Base-by-base conservation (phyloP, 2,329 filamentous ascomycete genomes). In the Aureobasidium sp. region DNA sequence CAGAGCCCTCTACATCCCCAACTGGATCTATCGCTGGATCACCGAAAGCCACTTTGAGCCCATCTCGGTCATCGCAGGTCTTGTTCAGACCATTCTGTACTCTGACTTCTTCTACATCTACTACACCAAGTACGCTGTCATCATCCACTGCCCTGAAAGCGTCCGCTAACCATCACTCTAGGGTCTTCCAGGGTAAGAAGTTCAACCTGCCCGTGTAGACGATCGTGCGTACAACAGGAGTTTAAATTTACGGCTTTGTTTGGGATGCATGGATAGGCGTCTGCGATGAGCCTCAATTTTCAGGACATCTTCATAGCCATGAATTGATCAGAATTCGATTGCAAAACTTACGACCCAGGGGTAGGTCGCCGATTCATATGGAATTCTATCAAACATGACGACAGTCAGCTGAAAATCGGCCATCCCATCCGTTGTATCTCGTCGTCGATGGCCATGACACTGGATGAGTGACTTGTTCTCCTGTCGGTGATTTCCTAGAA, bases 31-130 rank as follows among this genome's bases (percentile, higher is more conserved):
- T 78, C 83, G 94, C 62, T 97, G 93, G 77, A 84, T 89, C 68
- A 82, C 84, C 57, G 91, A 96, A 75, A 80, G 84, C 56, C 87
- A 91, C 74, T 88, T 88, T 68, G 92, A 97, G 73, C 89, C 87
- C 66, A 95, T 97, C 68, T 88, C 92, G 22, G 88, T 97, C 57
- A 73, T 94, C 65, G 94, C 95, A 3, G 94, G 94, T 14, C 83
- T 97, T 62, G 79, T 97, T 66, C 94, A 99, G 81, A 99, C 94
- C 0, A 78, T 99, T 53, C 81, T 99, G 63, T 99, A 99, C 80
- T 96, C 91, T 66, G 94, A 99, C 79, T 99, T 99, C 80, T 99
- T 99, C 84, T 99, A 92, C 83, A 93, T 99, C 71, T 99, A 99
- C 80, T 99, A 97, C 79, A 96, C 88, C 64, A 97, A 97, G 86